These are phyloP conservation scores for Pythium dissimile DNA, from an alignment of 352 stramenopile genomes.

Conservation along the genomic window DNA sequence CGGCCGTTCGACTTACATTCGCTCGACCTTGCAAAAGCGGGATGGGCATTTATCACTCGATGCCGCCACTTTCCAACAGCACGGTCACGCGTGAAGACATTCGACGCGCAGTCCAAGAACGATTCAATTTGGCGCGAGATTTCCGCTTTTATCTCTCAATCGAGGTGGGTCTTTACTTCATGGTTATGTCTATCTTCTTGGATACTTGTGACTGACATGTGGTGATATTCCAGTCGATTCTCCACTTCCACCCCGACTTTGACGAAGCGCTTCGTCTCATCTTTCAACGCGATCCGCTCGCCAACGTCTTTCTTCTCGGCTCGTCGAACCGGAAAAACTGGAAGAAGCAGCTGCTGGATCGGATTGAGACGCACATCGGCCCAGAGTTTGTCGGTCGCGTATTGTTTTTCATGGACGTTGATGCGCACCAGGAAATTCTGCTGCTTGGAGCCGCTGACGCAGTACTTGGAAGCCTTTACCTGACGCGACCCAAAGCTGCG, in stretches of 20 bases:
- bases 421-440: constrained; percentile 46
- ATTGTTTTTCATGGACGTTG: constrained; percentile 59
- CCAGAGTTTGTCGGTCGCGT: constrained; percentile 27
- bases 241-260: constrained; percentile 76
- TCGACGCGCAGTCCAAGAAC: constrained; percentile 42
- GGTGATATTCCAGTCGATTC: constrained; percentile 43
- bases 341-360: constrained; percentile 43
- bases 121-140: constrained; percentile 44
- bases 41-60: constrained; percentile 60
- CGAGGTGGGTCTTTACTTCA: constrained; percentile 33
- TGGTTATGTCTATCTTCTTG: neutral
- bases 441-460: constrained; percentile 53
- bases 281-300: constrained; percentile 38
- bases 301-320: constrained; percentile 58
- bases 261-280: constrained; percentile 46
- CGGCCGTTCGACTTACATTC: neutral
- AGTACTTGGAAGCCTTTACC: constrained; percentile 52
- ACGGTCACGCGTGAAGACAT: constrained; percentile 39
- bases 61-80: constrained; percentile 36
- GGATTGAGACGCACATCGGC: constrained; percentile 34
- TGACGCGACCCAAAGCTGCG: constrained; percentile 41
- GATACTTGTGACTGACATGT: neutral
- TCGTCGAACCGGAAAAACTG: constrained; percentile 50
- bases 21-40: constrained; percentile 28
- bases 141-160: constrained; percentile 69